Evolutionary conservation across 495 filamentous ascomycete genomes (phyloP), one percentile per base, ranked within the genome.

Genomic region (Sphaerosporella brunnea): DNA sequence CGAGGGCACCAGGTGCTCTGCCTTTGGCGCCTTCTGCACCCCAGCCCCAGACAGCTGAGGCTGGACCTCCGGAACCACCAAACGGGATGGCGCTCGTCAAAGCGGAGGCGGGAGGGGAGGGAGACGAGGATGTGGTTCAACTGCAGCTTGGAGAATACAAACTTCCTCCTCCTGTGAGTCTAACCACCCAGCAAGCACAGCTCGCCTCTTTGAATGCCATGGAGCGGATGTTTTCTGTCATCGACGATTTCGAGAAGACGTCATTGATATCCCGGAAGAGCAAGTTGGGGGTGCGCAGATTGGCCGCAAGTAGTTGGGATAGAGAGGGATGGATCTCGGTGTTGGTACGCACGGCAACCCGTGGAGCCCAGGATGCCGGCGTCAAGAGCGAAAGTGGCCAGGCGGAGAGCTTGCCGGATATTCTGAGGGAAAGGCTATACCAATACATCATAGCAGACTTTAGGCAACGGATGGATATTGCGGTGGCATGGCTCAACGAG

Each of bases 261-360:
- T 63, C 73, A 0, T 50, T 61, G 23, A 55, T 61, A 25, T 48
- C 51, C 3, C 44, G 58, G 39, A 61, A 61, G 49, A 54, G 50
- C 48, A 61, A 58, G 45, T 32, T 60, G 10, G 90, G 90, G 3
- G 77, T 96, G 51, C 78, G 83, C 51, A 72, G 87, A 36, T 68
- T 94, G 18, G 90, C 87, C 1, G 86, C 81, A 9, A 90, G 79
- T 60, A 79, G 73, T 2, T 81, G 84, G 54, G 87, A 93, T 56
- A 74, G 81, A 49, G 86, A 95, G 43, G 80, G 85, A 2, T 97
- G 88, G 90, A 70, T 92, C 30, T 84, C 85, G 1, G 65, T 96
- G 15, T 75, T 95, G 46, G 78, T 78, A 16, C 80, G 90, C 26
- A 66, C 96, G 32, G 87, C 87, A 15, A 96, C 87, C 10, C 74